A percentile compares a stretch with the other conserved stretches of the same genome.
phyloP scores from a whole-genome alignment of 805 yeast species.

The Metschnikowia similis region DNA sequence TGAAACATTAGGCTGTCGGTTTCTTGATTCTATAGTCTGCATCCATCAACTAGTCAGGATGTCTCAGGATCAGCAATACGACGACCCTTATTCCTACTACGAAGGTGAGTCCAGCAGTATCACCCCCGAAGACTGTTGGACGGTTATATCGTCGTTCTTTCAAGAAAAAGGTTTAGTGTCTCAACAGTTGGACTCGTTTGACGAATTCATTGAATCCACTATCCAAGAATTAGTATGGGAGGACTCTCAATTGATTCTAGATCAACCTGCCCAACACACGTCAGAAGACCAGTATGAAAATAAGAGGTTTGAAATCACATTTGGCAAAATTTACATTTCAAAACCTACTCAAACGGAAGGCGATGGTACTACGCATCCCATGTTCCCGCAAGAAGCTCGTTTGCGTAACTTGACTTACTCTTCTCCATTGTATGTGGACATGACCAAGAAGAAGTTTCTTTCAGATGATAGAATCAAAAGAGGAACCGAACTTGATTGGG shows the following conservation, averaged over 20 bases:
- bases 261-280: conserved; percentile 97
- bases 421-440: conserved; percentile 93
- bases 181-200: conserved; percentile 96
- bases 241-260: conserved; percentile 88
- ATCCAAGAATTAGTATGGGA: conserved; percentile 96
- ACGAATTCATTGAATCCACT: conserved; percentile 94
- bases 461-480: conserved; percentile 64
- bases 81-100: conserved; percentile 63
- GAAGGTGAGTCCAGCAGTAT: conserved; percentile 59
- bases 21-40: conserved; percentile 2
- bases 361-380: conserved; percentile 98
- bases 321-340: conserved; percentile 94
- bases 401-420: conserved; percentile 94
- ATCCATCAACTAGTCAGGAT: conserved; percentile 8
- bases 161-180: conserved; percentile 95
- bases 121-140: conserved; percentile 99
- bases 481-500: conserved; percentile 44
- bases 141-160: conserved; percentile 93
- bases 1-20: conserved; percentile 2
- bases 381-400: conserved; percentile 98
- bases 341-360: conserved; percentile 99
- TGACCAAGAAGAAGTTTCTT: conserved; percentile 83
- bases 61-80: conserved; percentile 21
- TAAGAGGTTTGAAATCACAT: conserved; percentile 92
- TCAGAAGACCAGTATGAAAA: conserved; percentile 85